Conservation (phyloP, 2,329 filamentous ascomycete species). For the Aureobasidium uvarum region DNA sequence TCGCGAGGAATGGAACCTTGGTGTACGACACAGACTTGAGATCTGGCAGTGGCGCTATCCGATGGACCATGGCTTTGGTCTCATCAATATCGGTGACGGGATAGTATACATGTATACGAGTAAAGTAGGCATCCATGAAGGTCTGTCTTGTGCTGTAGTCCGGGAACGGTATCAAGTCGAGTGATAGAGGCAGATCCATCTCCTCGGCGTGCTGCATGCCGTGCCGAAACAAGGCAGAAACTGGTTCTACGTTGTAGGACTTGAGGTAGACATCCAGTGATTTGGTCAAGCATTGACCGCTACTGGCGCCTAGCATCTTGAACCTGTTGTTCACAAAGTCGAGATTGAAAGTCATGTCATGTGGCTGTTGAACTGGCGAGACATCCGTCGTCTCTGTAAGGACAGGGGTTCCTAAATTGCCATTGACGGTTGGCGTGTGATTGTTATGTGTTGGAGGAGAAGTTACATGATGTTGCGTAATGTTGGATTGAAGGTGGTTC, state of each 20-base stretch:
- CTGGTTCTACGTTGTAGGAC: slow-evolving; percentile 14
- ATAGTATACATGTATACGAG: slow-evolving; percentile 20
- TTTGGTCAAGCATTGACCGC: slow-evolving; percentile 20
- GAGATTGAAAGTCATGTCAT: slow-evolving; percentile 24
- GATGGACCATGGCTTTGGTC: slow-evolving; percentile 19
- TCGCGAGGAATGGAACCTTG: slow-evolving; percentile 7
- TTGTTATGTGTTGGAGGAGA: not conserved
- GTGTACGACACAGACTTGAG: slow-evolving; percentile 6
- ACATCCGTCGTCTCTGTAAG: slow-evolving; percentile 2
- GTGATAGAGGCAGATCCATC: slow-evolving; percentile 11
- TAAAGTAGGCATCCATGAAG: slow-evolving; percentile 16
- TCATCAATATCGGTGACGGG: slow-evolving; percentile 17
- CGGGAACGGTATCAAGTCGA: slow-evolving; percentile 12
- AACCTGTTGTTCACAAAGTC: slow-evolving; percentile 25
- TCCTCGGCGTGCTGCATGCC: slow-evolving; percentile 23
- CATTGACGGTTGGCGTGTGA: not conserved
- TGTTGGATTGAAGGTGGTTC: not conserved
- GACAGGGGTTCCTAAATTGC: not conserved
- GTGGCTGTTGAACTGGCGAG: slow-evolving; percentile 10
- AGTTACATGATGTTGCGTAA: not conserved
- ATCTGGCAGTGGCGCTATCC: slow-evolving; percentile 13
- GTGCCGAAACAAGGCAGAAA: slow-evolving; percentile 14
- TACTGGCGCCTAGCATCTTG: slow-evolving; percentile 22
- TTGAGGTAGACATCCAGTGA: slow-evolving; percentile 18
- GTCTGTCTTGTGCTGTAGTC: slow-evolving; percentile 8